phyloP scores from a whole-genome alignment of 2,329 filamentous ascomycete genomes.

The Coniochaeta sp. region DNA sequence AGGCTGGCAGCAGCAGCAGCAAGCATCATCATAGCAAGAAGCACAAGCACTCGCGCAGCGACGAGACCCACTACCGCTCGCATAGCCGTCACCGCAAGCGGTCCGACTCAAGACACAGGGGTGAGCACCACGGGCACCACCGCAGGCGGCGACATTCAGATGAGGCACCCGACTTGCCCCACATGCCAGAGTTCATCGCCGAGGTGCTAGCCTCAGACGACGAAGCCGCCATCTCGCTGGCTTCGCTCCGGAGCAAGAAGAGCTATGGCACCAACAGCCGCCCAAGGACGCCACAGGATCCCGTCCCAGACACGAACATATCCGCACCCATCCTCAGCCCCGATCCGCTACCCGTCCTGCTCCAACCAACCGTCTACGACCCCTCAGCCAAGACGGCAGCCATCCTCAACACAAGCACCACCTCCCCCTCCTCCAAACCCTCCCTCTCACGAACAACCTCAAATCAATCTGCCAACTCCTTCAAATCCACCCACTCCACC shows the following conservation, averaged over 20 bases:
- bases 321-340: slow-evolving; percentile 41
- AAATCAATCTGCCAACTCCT: slow-evolving; percentile 3
- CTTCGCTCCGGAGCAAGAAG: neutral
- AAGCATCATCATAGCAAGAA: slow-evolving; percentile 12
- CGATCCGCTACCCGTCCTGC: slow-evolving; percentile 41
- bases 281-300: slow-evolving; percentile 13
- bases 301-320: slow-evolving; percentile 25
- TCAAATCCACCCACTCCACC: slow-evolving; percentile 4
- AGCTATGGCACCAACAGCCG: slow-evolving; percentile 9
- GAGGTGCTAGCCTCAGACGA: slow-evolving; percentile 19
- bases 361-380: slow-evolving; percentile 52
- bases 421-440: slow-evolving; percentile 8
- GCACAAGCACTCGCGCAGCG: slow-evolving; percentile 20
- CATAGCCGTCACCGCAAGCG: slow-evolving; percentile 9
- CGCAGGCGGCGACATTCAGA: slow-evolving; percentile 15
- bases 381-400: slow-evolving; percentile 22
- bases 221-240: slow-evolving; percentile 9
- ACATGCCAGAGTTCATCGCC: slow-evolving; percentile 13
- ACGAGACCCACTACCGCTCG: slow-evolving; percentile 15
- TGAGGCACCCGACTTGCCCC: slow-evolving; percentile 9
- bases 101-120: slow-evolving; percentile 8
- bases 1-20: slow-evolving; percentile 14
- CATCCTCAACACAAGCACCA: slow-evolving; percentile 8
- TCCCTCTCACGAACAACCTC: neutral
- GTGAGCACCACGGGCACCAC: slow-evolving; percentile 13